Conservation (phyloP, 2,329 filamentous ascomycete genomes). For the Madurella mycetomatis region DNA sequence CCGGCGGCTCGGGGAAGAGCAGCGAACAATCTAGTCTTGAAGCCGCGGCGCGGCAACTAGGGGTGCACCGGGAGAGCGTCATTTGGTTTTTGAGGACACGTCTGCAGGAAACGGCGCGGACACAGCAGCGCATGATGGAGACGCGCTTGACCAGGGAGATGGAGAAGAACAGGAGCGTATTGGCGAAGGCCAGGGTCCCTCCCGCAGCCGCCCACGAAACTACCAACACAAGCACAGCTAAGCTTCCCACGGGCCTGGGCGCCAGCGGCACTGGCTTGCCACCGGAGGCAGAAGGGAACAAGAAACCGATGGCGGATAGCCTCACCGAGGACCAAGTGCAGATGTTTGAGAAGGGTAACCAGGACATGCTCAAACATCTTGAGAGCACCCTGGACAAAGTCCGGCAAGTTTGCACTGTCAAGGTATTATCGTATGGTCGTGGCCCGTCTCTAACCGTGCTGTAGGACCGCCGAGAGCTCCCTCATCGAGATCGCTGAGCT, state of each 20-base stretch:
- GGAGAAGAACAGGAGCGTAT: conserved; percentile 82
- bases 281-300: conserved; percentile 21
- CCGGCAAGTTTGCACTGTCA: conserved; percentile 55
- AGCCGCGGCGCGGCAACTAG: conserved; percentile 60
- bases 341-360: conserved; percentile 89
- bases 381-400: conserved; percentile 94
- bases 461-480: conserved; percentile 80
- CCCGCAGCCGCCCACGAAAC: conserved; percentile 7
- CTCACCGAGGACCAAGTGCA: conserved; percentile 83
- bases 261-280: background rate
- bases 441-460: background rate
- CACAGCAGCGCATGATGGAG: conserved; percentile 91
- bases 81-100: conserved; percentile 75
- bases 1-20: conserved; percentile 56
- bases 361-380: conserved; percentile 88
- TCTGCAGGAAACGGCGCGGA: conserved; percentile 69
- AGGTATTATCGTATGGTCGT: background rate
- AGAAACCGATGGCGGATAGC: conserved; percentile 40
- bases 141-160: conserved; percentile 76
- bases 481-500: conserved; percentile 89
- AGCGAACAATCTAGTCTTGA: conserved; percentile 70
- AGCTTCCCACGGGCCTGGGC: background rate
- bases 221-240: conserved; percentile 5
- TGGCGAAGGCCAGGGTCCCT: conserved; percentile 61
- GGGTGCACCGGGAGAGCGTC: conserved; percentile 73